Evolutionary conservation across 805 yeast genomes (phyloP).

Genomic region (Wickerhamomyces silvicola): DNA sequence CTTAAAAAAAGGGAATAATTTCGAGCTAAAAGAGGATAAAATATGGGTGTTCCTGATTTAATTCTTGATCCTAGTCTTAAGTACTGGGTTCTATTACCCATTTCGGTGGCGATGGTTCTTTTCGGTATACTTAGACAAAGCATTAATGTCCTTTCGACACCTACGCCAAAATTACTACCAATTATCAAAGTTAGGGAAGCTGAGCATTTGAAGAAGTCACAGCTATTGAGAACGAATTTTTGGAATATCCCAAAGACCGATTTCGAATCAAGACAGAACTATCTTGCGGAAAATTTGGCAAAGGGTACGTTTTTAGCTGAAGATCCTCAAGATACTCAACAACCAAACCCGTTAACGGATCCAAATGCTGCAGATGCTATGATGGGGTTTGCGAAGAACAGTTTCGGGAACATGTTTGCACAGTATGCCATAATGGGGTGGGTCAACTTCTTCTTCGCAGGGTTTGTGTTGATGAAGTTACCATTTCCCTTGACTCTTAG

Average conservation of each 20-base stretch:
- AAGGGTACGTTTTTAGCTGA: slow-evolving; percentile 53
- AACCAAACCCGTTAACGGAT: slow-evolving; percentile 62
- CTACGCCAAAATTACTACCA: slow-evolving; percentile 44
- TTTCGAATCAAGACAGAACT: slow-evolving; percentile 46
- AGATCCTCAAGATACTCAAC: slow-evolving; percentile 27
- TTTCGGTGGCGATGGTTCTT: slow-evolving; percentile 81
- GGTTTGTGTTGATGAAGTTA: slow-evolving; percentile 77
- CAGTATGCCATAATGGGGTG: slow-evolving; percentile 94
- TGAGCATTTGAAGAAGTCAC: slow-evolving; percentile 55
- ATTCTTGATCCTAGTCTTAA: slow-evolving; percentile 75
- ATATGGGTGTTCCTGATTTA: slow-evolving; percentile 39
- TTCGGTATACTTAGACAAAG: slow-evolving; percentile 76
- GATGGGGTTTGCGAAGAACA: slow-evolving; percentile 72
- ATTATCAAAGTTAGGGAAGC: slow-evolving; percentile 50
- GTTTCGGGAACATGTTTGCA: slow-evolving; percentile 78
- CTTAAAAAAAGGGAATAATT: too few species aligned
- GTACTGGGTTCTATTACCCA: slow-evolving; percentile 89
- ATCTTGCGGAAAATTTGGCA: slow-evolving; percentile 40
- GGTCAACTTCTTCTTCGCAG: slow-evolving; percentile 91
- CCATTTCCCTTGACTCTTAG: slow-evolving; percentile 90
- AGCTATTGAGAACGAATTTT: slow-evolving; percentile 49
- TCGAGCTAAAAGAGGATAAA: too few species aligned
- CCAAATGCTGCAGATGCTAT: slow-evolving; percentile 67
- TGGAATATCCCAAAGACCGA: slow-evolving; percentile 45
- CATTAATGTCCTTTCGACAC: slow-evolving; percentile 55